Conservation (phyloP, 106 monocot species). For the Dactylorhiza incarnata region DNA sequence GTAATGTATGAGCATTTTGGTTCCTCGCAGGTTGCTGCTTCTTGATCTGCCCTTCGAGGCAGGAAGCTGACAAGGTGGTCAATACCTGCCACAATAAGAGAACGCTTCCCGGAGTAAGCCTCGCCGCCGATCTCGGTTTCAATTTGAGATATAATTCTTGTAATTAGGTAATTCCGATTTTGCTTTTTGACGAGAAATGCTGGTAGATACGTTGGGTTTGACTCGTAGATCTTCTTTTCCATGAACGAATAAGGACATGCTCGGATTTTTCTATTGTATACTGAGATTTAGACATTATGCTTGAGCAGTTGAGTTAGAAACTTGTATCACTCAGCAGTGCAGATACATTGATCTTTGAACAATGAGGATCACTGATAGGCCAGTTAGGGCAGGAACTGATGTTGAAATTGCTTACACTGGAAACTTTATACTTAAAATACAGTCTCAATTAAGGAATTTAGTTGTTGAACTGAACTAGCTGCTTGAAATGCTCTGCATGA, state of each 20-base stretch:
- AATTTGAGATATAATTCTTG: not conserved
- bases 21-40: constrained; percentile 80
- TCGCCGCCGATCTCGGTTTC: not conserved
- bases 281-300: not conserved
- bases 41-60: constrained; percentile 73
- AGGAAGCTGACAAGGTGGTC: constrained; percentile 94
- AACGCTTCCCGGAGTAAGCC: constrained; percentile 74
- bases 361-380: not conserved
- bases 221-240: not conserved
- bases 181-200: not conserved
- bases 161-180: not conserved
- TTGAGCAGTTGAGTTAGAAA: not conserved
- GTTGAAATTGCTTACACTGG: not conserved
- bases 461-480: not conserved
- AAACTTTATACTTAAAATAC: not conserved
- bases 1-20: not conserved
- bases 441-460: not conserved
- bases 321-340: not conserved
- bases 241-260: not conserved
- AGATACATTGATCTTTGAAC: not conserved
- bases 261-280: not conserved
- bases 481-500: not conserved
- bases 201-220: not conserved
- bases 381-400: not conserved
- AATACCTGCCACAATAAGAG: constrained; percentile 72